phyloP scores from a whole-genome alignment of 805 yeast species.

The Cyberlindnera samutprakarnensis region DNA sequence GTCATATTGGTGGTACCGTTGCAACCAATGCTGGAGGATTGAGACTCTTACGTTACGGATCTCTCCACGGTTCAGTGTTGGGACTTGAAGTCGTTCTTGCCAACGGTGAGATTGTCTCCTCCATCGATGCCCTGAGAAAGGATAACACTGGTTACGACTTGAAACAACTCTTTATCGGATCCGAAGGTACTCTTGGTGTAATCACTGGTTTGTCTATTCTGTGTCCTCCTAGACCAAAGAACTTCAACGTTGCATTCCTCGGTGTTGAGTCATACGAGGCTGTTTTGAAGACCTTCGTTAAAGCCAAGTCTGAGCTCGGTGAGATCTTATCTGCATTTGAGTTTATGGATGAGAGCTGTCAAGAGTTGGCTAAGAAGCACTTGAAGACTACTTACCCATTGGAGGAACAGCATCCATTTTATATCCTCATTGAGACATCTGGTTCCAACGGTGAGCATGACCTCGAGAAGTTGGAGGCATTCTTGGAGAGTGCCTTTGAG shows the following conservation, averaged over 20 bases:
- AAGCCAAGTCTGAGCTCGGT: constrained; percentile 69
- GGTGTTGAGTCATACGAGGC: constrained; percentile 75
- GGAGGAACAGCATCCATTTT: constrained; percentile 78
- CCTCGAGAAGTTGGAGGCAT: constrained; percentile 78
- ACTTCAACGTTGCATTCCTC: constrained; percentile 80
- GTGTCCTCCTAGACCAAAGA: constrained; percentile 83
- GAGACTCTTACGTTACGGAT: constrained; percentile 80
- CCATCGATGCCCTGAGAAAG: constrained; percentile 81
- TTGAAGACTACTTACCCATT: constrained; percentile 67
- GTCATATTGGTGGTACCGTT: constrained; percentile 91
- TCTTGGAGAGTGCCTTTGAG: constrained; percentile 81
- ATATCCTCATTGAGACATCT: constrained; percentile 88
- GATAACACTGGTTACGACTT: constrained; percentile 94
- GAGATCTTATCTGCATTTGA: constrained; percentile 92
- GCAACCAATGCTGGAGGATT: constrained; percentile 97
- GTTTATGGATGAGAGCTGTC: constrained; percentile 79
- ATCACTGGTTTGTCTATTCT: constrained; percentile 85
- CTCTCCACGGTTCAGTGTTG: constrained; percentile 84
- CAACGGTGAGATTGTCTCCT: constrained; percentile 73
- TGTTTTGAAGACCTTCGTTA: constrained; percentile 75
- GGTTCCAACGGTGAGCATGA: constrained; percentile 94
- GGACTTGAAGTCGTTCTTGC: constrained; percentile 93
- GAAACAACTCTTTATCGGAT: constrained; percentile 88
- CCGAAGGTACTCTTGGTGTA: constrained; percentile 88
- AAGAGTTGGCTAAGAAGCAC: constrained; percentile 52